Percentiles rank a stretch among this genome's conserved stretches.
Evolutionary conservation across 163 green algal species (phyloP).

Genomic region (Smithsoniella earleae): DNA sequence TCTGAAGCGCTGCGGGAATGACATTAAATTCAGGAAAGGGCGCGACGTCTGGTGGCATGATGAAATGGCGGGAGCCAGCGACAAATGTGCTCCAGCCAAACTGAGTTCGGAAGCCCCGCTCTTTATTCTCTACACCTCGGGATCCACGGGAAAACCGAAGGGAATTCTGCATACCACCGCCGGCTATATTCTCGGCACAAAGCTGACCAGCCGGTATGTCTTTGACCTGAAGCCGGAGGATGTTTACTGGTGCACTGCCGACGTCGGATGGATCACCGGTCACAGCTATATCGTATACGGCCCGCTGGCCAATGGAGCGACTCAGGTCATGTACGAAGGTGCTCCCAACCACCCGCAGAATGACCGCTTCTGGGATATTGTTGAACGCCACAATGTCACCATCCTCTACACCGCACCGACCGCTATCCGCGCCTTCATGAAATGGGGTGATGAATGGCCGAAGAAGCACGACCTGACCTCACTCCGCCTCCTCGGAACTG

Average conservation of each 20-base stretch:
- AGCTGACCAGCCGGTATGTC: constrained; percentile 48
- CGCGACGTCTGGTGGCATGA: constrained; percentile 77
- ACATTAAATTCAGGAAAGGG: too few relatives aligned
- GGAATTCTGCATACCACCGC: constrained; percentile 74
- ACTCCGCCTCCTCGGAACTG: constrained; percentile 59
- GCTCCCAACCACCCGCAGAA: constrained; percentile 84
- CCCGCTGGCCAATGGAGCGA: constrained; percentile 79
- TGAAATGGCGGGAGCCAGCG: constrained; percentile 39
- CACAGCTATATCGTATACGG: constrained; percentile 94
- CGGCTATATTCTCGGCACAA: constrained; percentile 53
- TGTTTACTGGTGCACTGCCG: constrained; percentile 89
- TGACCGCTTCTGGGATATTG: constrained; percentile 81
- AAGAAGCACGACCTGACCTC: constrained; percentile 47
- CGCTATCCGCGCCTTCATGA: constrained; percentile 81
- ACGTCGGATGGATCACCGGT: constrained; percentile 96
- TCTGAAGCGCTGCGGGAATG: too few relatives aligned
- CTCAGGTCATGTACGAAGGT: constrained; percentile 80
- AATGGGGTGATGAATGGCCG: constrained; percentile 67
- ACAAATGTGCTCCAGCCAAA: constrained; percentile 59
- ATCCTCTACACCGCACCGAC: constrained; percentile 97
- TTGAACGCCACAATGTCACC: constrained; percentile 80
- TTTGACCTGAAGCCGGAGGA: constrained; percentile 66
- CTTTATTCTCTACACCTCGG: constrained; percentile 84
- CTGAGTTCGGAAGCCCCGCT: constrained; percentile 74
- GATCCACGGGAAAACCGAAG: constrained; percentile 77